Conservation (phyloP, 352 stramenopile species). For the Phytophthora pisi region DNA sequence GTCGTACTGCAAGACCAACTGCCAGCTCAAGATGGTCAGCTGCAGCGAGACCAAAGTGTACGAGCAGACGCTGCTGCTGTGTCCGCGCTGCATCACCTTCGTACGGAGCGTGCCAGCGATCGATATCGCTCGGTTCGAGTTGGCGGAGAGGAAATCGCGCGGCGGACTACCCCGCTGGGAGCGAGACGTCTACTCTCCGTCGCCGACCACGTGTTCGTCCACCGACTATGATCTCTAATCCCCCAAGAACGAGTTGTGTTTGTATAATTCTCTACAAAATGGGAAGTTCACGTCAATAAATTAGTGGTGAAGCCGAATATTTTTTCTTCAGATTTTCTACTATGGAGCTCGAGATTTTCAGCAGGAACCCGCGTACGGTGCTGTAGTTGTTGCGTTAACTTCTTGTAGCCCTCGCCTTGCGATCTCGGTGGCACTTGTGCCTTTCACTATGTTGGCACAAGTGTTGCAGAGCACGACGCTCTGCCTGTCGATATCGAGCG, state of each 20-base stretch:
- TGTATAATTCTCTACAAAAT: constrained; percentile 8
- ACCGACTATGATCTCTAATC: background rate
- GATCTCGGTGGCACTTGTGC: constrained; percentile 13
- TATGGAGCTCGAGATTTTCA: background rate
- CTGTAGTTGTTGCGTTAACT: constrained; percentile 1
- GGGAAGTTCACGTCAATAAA: background rate
- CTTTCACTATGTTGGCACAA: constrained; percentile 7
- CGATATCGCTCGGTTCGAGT: constrained; percentile 18
- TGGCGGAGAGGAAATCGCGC: constrained; percentile 13
- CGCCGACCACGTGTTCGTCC: background rate
- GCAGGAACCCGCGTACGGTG: constrained; percentile 15
- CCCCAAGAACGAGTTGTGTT: background rate
- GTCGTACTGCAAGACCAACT: constrained; percentile 19
- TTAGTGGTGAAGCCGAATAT: background rate
- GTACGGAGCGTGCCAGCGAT: constrained; percentile 16
- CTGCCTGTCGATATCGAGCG: constrained; percentile 1
- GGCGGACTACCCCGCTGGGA: constrained; percentile 16
- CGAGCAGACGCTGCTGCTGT: constrained; percentile 31
- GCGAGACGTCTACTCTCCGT: constrained; percentile 13
- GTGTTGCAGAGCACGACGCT: constrained; percentile 12
- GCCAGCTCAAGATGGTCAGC: constrained; percentile 29
- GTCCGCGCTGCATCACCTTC: constrained; percentile 22
- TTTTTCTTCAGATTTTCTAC: too few species aligned
- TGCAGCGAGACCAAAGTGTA: constrained; percentile 27
- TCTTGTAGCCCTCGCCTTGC: constrained; percentile 18